Evolutionary conservation across 2,329 filamentous ascomycete genomes (phyloP), one percentile per base, ranked within the genome.

Genomic region (Rhinocladiella mackenziei): DNA sequence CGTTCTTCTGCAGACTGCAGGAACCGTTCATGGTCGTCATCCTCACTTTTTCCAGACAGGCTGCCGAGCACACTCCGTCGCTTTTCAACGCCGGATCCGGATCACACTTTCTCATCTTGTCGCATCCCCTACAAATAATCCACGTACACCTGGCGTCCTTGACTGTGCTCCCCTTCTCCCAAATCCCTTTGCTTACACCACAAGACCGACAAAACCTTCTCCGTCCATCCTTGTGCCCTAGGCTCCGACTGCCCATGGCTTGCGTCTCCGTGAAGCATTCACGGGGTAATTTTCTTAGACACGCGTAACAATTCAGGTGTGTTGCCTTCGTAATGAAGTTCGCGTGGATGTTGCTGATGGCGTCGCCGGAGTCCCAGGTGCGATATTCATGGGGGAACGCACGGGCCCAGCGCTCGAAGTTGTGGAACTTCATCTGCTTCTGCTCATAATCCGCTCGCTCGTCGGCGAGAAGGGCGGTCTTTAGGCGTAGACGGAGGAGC

Each of bases 141-240:
- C 29, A 39, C 15, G 25, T 22, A 9, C 20, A 10, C 15, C 20
- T 33, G 11, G 17, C 26, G 8, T 36, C 23, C 18, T 41, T 35
- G 23, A 43, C 17, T 10, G 28, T 22, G 3, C 39, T 50, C 5
- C 56, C 54, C 6, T 37, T 50, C 23, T 48, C 26, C 54, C 54
- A 57, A 33, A 45, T 53, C 31, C 50, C 34, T 8, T 34, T 39
- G 14, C 36, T 32, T 9, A 56, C 35, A 3, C 46, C 52, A 26
- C 56, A 59, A 3, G 31, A 23, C 14, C 26, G 48, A 40, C 57
- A 56, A 31, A 56, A 56, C 28, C 57, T 47, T 18, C 50, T 44
- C 13, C 25, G 15, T 22, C 39, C 41, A 28, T 58, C 43, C 4
- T 19, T 35, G 38, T 58, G 52, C 2, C 56, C 55, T n/a, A 49